phyloP scores from a whole-genome alignment of 768 basidiomycete genomes.

The Collybiopsis confluens region DNA sequence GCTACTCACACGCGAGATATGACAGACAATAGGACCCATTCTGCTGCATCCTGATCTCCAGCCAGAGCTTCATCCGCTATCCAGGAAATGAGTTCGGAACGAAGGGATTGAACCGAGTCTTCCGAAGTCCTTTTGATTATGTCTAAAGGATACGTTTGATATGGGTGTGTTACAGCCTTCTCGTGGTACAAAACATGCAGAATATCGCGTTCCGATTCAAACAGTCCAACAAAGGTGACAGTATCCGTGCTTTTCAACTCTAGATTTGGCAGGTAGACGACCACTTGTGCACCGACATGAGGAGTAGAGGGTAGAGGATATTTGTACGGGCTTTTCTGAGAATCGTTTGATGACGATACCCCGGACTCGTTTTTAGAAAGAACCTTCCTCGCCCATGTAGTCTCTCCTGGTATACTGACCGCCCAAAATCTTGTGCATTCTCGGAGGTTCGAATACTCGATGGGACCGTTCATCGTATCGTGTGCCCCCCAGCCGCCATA shows the following conservation, averaged over 20 bases:
- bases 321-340: conserved; percentile 41
- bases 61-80: conserved; percentile 66
- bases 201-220: conserved; percentile 51
- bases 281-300: conserved; percentile 71
- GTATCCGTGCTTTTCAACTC: conserved; percentile 56
- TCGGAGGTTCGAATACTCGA: conserved; percentile 49
- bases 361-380: background rate
- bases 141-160: conserved; percentile 38
- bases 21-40: conserved; percentile 65
- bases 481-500: conserved; percentile 77
- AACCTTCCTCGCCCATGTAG: conserved; percentile 37
- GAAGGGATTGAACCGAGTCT: conserved; percentile 22
- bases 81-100: conserved; percentile 64
- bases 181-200: conserved; percentile 62
- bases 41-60: conserved; percentile 65
- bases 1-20: conserved; percentile 60
- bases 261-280: conserved; percentile 38
- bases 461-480: conserved; percentile 24
- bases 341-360: background rate
- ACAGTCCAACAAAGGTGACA: conserved; percentile 69
- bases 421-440: conserved; percentile 71
- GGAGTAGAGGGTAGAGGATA: conserved; percentile 49
- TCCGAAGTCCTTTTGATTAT: conserved; percentile 20
- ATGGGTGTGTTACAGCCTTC: conserved; percentile 13
- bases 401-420: conserved; percentile 67